These are phyloP conservation scores for Otatea glauca DNA, from an alignment of 176 grass and related monocot species.

Conservation along the genomic window DNA sequence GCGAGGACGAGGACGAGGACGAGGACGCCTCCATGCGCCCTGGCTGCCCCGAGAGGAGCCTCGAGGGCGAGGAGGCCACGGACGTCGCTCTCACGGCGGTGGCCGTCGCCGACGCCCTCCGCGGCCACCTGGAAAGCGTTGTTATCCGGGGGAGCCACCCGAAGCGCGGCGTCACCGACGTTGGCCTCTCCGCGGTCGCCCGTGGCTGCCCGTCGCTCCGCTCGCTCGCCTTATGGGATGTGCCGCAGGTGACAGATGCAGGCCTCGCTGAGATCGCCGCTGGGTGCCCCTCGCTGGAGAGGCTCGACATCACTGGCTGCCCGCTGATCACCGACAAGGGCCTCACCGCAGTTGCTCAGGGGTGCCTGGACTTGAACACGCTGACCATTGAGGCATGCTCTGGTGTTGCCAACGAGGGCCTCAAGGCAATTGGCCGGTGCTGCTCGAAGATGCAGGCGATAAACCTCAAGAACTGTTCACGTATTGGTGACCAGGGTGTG, in stretches of 20 bases:
- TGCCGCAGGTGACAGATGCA: slow-evolving; percentile 63
- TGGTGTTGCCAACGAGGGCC: slow-evolving; percentile 65
- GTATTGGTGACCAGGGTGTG: slow-evolving; percentile 77
- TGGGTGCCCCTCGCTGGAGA: slow-evolving; percentile 72
- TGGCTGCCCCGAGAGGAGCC: slow-evolving; percentile 45
- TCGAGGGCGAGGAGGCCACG: slow-evolving; percentile 70
- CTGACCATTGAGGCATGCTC: slow-evolving; percentile 67
- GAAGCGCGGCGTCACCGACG: slow-evolving; percentile 73
- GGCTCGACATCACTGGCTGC: slow-evolving; percentile 71
- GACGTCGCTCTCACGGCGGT: slow-evolving; percentile 70
- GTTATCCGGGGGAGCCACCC: slow-evolving; percentile 67
- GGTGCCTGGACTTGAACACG: slow-evolving; percentile 63
- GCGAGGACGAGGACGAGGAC: slow-evolving; percentile 27
- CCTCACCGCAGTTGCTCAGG: slow-evolving; percentile 54
- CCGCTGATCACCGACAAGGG: slow-evolving; percentile 85
- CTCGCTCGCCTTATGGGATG: slow-evolving; percentile 69
- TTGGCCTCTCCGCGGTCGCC: slow-evolving; percentile 66
- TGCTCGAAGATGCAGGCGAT: slow-evolving; percentile 73
- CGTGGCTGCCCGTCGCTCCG: slow-evolving; percentile 64
- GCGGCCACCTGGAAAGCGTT: slow-evolving; percentile 60
- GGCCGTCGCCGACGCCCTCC: slow-evolving; percentile 53
- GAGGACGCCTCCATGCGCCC: neutral
- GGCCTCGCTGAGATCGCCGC: slow-evolving; percentile 74
- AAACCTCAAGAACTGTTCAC: slow-evolving; percentile 75
- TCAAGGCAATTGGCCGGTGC: slow-evolving; percentile 62